Evolutionary conservation across 805 yeast species (phyloP), one percentile per base, ranked within the genome.

Genomic region (Yamadazyma sp.): DNA sequence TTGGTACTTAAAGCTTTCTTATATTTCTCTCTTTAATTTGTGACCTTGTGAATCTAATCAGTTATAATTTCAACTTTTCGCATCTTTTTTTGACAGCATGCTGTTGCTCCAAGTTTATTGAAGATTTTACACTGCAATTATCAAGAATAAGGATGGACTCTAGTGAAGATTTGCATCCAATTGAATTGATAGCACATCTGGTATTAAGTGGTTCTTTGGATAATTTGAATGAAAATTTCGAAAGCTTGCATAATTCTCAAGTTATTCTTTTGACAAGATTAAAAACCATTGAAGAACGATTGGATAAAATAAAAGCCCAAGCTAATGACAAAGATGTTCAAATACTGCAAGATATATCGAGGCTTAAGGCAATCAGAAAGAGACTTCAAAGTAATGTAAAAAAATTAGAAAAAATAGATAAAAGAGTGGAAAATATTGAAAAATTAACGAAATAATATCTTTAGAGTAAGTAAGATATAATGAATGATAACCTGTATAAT

Each of bases 171-270:
- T 60, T 77, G 11, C 83, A 78, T 48, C 81, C 82, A 0, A 67
- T 78, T 28, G 85, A 78, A 41, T 59, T 77, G 19, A 68, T 77
- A 2, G 81, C 78, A 0, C 84, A 78, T 42, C 57, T 76, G 7
- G 51, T 78, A 1, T 49, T 78, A 6, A 78, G 78, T 21, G 72
- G 74, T 1, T 71, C 82, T 2, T 53, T 78, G 7, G 82, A 78
- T 27, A 58, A 56, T 4, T 54, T 78, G 16, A 68, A 73, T 35
- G 69, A 70, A 34, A 72, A 71, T 36, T 61, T 78, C 21, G 73
- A 73, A 41, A 69, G 68, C 40, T 52, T 78, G 19, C 73, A 75
- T 47, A 80, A 77, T 40, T 75, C 82, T 0, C 84, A 78, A 43
- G 53, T 73, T 27, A 73, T 78, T 1, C 56, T 78, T 1, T 56